Conservation (phyloP, 495 filamentous ascomycete species). For the Aspergillus mulundensis region DNA sequence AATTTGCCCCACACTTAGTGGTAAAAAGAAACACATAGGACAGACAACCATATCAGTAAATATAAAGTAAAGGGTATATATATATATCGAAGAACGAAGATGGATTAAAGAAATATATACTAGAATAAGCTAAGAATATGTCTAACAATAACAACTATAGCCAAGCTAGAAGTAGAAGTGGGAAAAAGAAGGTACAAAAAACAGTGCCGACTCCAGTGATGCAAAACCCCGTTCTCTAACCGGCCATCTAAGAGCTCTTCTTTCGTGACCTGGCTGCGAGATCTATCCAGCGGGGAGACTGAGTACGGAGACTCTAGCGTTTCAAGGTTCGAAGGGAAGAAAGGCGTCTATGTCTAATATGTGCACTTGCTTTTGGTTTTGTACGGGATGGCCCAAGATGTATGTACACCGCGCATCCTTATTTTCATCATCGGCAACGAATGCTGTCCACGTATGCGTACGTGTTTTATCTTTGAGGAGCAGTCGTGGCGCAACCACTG, state of each 20-base stretch:
- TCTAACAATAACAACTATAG: background rate
- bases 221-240: background rate
- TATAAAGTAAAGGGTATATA: too few relatives aligned
- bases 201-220: background rate
- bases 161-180: background rate
- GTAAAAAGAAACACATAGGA: too few relatives aligned
- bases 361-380: background rate
- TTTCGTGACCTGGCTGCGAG: background rate
- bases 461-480: background rate
- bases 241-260: background rate
- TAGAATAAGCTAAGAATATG: background rate
- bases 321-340: background rate
- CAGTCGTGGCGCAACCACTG: background rate
- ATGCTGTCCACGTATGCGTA: too few relatives aligned
- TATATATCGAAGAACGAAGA: too few relatives aligned
- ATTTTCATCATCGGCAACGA: background rate
- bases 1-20: too few relatives aligned
- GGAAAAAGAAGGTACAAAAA: background rate
- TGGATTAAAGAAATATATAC: background rate
- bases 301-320: background rate
- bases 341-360: background rate
- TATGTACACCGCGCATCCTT: conserved; percentile 2
- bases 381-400: background rate
- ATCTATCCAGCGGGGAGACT: background rate
- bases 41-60: too few relatives aligned